Evolutionary conservation across 768 basidiomycete genomes (phyloP), one percentile per base, ranked within the genome.

Genomic region (Tricholoma furcatifolium): DNA sequence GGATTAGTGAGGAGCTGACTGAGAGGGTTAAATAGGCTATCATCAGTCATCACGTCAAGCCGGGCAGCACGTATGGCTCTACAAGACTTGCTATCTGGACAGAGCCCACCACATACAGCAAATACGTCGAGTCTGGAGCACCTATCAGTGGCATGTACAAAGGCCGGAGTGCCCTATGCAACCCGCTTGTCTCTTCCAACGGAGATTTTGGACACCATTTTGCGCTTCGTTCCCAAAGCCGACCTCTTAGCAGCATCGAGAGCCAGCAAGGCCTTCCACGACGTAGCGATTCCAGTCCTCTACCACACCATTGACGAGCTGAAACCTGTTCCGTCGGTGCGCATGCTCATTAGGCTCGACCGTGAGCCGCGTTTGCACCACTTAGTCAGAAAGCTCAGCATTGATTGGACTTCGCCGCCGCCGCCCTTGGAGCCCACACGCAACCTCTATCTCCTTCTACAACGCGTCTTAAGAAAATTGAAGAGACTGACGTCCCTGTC

Each of bases 371-470:
- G 62, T n/a, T 62, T 78, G 14, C 65, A 74, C 1, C 58, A 58
- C 2, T 63, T 78, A 41, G 80, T 84, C 31, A 76, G 75, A 27
- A 62, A 60, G 1, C 69, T 85, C 43, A 71, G 73, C n/a, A 57
- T 87, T 35, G 72, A 79, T 56, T 74, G 76, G 66, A 51, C 59
- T 43, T 17, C 43, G 10, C 20, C 44, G 18, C 27, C 50, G 40
- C 17, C 41, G 4, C 24, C 40, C 30, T 46, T 55, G 6, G 64
- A 53, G 36, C 73, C 78, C n/a, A 78, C 78, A 0, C 64, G 61
- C 18, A 80, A 81, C 59, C 68, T 81, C 54, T 79, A 83, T 57
- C 65, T 57, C 23, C 77, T 84, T 32, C 65, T 85, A n/a, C 70
- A 73, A 23, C 66, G 67, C 42, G 68, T 72, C 4, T 73, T 86